These are phyloP conservation scores for Grigorovia yakushimaensis DNA, from an alignment of 805 yeast species.

Conservation along the genomic window DNA sequence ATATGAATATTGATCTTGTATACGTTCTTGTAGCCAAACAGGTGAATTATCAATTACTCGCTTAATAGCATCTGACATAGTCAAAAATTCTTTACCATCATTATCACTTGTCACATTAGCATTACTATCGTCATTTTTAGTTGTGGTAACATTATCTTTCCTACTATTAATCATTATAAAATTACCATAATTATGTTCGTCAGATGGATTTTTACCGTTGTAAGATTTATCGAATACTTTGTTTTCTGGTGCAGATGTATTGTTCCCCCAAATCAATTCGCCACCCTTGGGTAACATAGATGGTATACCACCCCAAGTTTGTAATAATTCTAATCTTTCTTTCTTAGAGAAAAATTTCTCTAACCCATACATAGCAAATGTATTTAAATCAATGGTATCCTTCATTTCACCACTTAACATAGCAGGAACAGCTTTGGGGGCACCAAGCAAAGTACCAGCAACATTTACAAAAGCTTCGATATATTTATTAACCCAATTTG, in stretches of 20 bases:
- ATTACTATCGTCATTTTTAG: constrained; percentile 28
- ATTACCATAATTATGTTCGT: constrained; percentile 46
- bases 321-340: constrained; percentile 78
- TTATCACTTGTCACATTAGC: neutral
- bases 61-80: constrained; percentile 61
- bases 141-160: neutral
- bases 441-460: constrained; percentile 83
- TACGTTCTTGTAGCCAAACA: constrained; percentile 60
- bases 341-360: constrained; percentile 87
- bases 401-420: constrained; percentile 96
- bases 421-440: constrained; percentile 90
- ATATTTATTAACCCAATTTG: constrained; percentile 76
- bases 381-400: constrained; percentile 90
- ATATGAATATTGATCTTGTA: constrained; percentile 61
- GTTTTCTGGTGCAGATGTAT: constrained; percentile 66
- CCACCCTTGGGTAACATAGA: constrained; percentile 98
- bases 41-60: constrained; percentile 58
- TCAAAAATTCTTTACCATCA: constrained; percentile 25
- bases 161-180: constrained; percentile 50
- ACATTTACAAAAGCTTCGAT: constrained; percentile 77
- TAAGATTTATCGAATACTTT: constrained; percentile 17
- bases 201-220: constrained; percentile 4
- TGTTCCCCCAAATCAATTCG: constrained; percentile 75
- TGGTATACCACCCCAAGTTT: constrained; percentile 86
- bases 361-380: constrained; percentile 85